Base-by-base conservation (phyloP, 163 green algal species). In the Coccomyxa subellipsoidea region DNA sequence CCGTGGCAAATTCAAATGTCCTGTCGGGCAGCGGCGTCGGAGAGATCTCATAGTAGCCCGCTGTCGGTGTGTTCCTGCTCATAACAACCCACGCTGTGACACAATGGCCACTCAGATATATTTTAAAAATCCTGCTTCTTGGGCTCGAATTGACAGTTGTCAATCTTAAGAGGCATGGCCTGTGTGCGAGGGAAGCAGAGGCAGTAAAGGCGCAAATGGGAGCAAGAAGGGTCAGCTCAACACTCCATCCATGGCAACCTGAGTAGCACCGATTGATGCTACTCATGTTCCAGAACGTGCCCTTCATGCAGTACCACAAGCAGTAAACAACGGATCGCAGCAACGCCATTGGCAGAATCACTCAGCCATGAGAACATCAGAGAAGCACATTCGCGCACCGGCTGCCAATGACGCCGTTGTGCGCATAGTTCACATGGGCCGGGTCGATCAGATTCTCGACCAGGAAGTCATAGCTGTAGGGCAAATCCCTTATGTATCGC, bases 391-490 rank as follows among this genome's bases (percentile, higher is more conserved):
- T n/a, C 70, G 70, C 7, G 32, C 5, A 77, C 70, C 70, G 21
- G 27, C 32, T 38, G 31, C 78, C 70, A 35, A 82, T 77, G 21
- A 90, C 75, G 25, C 84, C 83, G 40, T 90, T 83, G 54, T 94
- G 90, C 7, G 80, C 78, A 36, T 87, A 88, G 8, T 88, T 85
- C 7, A 93, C 86, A 78, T 94, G 90, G 0, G 82, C 47, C 0
- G 87, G 85, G 77, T 92, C 89, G 35, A 81, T 39, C 4, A 92
- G 29, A 77, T 93, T 93, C 80, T 93, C 90, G 34, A 93, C 70
- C 29, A 93, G 76, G 18, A 81, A 83, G 12, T 88, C 78, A 18
- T 36, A 84, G 71, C 76, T 77, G 9, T 91, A 85, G 1, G 84
- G 84, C 47, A 93, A 31, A 40, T 92, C 89, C 0, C 87, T 72